Conservation (phyloP, 2,329 filamentous ascomycete species). For the Fusarium sp. region DNA sequence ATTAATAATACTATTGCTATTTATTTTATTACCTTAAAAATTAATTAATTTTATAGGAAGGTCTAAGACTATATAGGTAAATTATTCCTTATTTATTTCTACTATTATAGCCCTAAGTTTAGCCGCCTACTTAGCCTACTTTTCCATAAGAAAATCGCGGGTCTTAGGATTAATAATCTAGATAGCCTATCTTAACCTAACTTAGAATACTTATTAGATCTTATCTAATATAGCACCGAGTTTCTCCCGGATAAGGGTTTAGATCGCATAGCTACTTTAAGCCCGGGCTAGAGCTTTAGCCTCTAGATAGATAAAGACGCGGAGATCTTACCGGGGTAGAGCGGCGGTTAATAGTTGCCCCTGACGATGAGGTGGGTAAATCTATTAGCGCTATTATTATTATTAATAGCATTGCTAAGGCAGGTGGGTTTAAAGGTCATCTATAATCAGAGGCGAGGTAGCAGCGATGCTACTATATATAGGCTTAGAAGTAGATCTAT, state of each 20-base stretch:
- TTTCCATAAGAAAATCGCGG: slow-evolving; percentile 14
- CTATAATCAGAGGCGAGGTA: neutral
- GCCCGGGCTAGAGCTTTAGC: neutral
- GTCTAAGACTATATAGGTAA: slow-evolving; percentile 9
- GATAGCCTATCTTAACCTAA: slow-evolving; percentile 20
- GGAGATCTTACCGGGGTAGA: neutral
- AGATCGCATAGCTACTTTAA: neutral
- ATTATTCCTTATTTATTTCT: slow-evolving; percentile 21
- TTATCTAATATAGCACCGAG: slow-evolving; percentile 13
- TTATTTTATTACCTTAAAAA: slow-evolving; percentile 1
- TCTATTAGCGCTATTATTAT: neutral
- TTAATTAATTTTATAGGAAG: slow-evolving; percentile 6
- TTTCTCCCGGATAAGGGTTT: slow-evolving; percentile 19
- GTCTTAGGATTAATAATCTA: neutral
- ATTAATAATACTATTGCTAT: slow-evolving; percentile 1
- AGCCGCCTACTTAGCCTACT: slow-evolving; percentile 18
- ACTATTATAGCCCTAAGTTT: slow-evolving; percentile 14
- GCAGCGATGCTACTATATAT: neutral
- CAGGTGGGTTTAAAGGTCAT: neutral
- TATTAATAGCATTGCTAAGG: too few relatives aligned
- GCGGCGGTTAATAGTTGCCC: neutral
- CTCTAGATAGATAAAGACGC: neutral
- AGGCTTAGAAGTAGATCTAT: neutral
- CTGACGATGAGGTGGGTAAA: neutral
- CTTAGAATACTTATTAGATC: slow-evolving; percentile 16